These are phyloP conservation scores for Setaria viridis DNA, from an alignment of 202 grass and related monocot species.

Conservation along the genomic window DNA sequence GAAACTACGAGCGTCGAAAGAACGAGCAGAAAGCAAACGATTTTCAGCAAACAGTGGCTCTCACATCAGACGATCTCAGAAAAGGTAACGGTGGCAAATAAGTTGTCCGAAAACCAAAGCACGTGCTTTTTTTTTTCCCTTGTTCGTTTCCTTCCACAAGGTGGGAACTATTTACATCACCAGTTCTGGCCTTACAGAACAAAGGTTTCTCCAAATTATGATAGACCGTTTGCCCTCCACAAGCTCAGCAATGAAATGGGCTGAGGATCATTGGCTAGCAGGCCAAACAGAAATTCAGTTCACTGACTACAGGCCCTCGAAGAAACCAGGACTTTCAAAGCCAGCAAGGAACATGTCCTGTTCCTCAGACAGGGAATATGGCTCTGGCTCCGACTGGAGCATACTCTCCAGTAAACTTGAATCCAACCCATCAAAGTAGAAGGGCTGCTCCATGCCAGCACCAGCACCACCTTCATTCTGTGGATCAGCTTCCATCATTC, in stretches of 20 bases:
- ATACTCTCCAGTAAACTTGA: conserved; percentile 43
- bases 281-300: conserved; percentile 7
- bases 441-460: background rate
- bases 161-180: conserved; percentile 36
- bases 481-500: conserved; percentile 61
- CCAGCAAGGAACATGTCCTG: conserved; percentile 1
- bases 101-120: background rate
- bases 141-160: background rate
- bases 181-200: conserved; percentile 8
- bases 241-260: conserved; percentile 6
- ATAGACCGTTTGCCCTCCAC: background rate
- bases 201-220: background rate
- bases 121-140: background rate
- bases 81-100: background rate
- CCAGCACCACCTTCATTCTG: background rate
- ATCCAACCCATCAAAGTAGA: conserved; percentile 31
- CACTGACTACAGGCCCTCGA: conserved; percentile 7
- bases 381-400: conserved; percentile 33
- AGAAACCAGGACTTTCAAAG: conserved; percentile 38
- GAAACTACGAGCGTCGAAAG: too few species aligned
- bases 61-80: background rate
- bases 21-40: background rate
- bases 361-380: conserved; percentile 38
- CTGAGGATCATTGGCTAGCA: background rate
- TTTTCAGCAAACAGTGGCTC: background rate